Conservation (phyloP, 805 yeast species). For the Myxozyma lipomycoides region DNA sequence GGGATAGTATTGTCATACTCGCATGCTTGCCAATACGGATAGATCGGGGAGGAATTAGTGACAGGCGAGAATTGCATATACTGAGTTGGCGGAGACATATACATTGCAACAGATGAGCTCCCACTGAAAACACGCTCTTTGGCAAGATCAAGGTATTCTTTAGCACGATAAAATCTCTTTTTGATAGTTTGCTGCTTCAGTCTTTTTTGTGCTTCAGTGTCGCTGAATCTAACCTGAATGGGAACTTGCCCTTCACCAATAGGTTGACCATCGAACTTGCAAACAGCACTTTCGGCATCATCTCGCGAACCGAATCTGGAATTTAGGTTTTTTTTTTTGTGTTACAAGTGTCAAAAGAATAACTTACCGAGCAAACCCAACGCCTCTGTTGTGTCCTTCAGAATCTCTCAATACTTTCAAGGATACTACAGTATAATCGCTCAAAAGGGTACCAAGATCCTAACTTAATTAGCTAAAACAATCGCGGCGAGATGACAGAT, state of each 20-base stretch:
- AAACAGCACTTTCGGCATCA: constrained; percentile 26
- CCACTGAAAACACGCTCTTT: constrained; percentile 16
- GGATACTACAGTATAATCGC: constrained; percentile 22
- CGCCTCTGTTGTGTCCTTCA: constrained; percentile 29
- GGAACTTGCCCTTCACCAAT: constrained; percentile 25
- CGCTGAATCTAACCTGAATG: constrained; percentile 31
- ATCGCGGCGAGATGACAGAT: not conserved
- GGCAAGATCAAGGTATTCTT: constrained; percentile 28
- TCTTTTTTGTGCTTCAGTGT: constrained; percentile 30
- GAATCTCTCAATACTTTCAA: constrained; percentile 27
- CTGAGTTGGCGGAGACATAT: not conserved
- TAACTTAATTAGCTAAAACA: constrained; percentile 1
- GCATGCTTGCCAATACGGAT: not conserved
- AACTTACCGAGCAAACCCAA: constrained; percentile 30
- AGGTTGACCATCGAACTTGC: constrained; percentile 23
- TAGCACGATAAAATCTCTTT: constrained; percentile 30
- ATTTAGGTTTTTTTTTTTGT: not conserved
- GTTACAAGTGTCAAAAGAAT: not conserved
- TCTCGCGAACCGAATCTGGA: constrained; percentile 19
- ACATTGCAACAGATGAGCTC: not conserved
- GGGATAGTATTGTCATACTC: no score
- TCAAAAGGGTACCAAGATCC: constrained; percentile 26
- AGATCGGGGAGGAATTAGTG: not conserved
- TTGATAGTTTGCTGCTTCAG: constrained; percentile 28
- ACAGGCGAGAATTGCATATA: not conserved